Evolutionary conservation across 306 rosid species (phyloP), one percentile per base, ranked within the genome.

Genomic region (Cicer yamashitae): DNA sequence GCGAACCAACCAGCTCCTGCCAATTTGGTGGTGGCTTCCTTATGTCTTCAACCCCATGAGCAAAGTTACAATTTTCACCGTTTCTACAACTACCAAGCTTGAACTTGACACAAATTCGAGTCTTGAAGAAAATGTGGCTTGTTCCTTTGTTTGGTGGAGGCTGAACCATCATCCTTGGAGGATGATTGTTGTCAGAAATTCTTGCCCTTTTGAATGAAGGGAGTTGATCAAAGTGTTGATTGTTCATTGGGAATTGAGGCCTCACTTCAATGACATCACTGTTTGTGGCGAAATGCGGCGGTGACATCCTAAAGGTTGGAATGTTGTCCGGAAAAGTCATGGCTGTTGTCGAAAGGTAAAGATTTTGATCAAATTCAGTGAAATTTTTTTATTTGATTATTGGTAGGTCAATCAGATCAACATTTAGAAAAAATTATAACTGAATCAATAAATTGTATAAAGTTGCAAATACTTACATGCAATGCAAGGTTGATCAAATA

Each of bases 1-100:
- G 85, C 0, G 73, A 3, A 2, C 97, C 89, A 7, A 92, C 86
- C 40, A 92, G 76, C n/a, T 89, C 97, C 78, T 89, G 98, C 99
- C 99, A 96, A 86, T 96, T 96, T n/a, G 97, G 87, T 0, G 98
- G 98, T 5, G 99, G 97, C 71, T 87, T 93, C 53, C 96, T 84
- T 83, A 96, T 82, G 38, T 96, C 99, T 5, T 89, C 98, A 53
- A 73, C 38, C 13, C 99, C 99, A 80, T 96, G 99, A 2, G 99
- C 99, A 82, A 89, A 96, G 83, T 92, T 96, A 79, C 99, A 96
- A 38, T 83, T 87, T 46, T 84, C 91, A 11, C 99, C 97, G 20
- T 92, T 92, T 82, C 97, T 87, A 57, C 99, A 96, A 14, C 65
- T 48, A 14, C 97, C 97, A 67, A 60, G n/a, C 18, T 74, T 85